A percentile compares a stretch with the other conserved stretches of the same genome.
Conservation (phyloP, 2,329 filamentous ascomycete species). For the Septoria linicola region DNA sequence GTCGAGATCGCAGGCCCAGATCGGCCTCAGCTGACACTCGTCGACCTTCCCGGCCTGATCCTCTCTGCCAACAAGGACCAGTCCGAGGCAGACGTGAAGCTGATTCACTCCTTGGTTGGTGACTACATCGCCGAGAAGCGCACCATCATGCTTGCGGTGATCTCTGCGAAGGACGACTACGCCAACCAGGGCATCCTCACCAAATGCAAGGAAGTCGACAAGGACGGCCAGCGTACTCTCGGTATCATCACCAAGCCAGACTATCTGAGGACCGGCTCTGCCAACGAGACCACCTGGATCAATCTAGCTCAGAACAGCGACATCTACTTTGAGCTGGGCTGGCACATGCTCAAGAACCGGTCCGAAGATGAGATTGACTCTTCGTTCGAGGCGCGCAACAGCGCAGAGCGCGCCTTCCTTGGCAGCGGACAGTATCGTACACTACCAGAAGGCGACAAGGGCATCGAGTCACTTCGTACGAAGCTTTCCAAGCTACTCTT, state of each 20-base stretch:
- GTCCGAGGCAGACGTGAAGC: slow-evolving; percentile 36
- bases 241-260: slow-evolving; percentile 62
- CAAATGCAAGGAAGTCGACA: slow-evolving; percentile 50
- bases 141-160: slow-evolving; percentile 46
- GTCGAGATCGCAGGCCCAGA: slow-evolving; percentile 50
- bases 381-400: slow-evolving; percentile 43
- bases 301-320: slow-evolving; percentile 43
- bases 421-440: slow-evolving; percentile 31
- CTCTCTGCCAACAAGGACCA: slow-evolving; percentile 36
- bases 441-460: slow-evolving; percentile 40
- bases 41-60: slow-evolving; percentile 44
- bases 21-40: slow-evolving; percentile 39
- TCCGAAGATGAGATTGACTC: slow-evolving; percentile 38
- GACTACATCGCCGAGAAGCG: slow-evolving; percentile 58
- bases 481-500: slow-evolving; percentile 54
- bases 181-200: slow-evolving; percentile 60
- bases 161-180: slow-evolving; percentile 47
- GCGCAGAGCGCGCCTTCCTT: slow-evolving; percentile 41
- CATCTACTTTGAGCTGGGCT: slow-evolving; percentile 47
- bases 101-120: slow-evolving; percentile 41
- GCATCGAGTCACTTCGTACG: slow-evolving; percentile 49
- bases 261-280: slow-evolving; percentile 40
- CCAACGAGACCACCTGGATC: slow-evolving; percentile 45
- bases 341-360: slow-evolving; percentile 55
- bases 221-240: slow-evolving; percentile 49